Evolutionary conservation across 75 land plant species (phyloP).

Genomic region (Pinus albicaulis): DNA sequence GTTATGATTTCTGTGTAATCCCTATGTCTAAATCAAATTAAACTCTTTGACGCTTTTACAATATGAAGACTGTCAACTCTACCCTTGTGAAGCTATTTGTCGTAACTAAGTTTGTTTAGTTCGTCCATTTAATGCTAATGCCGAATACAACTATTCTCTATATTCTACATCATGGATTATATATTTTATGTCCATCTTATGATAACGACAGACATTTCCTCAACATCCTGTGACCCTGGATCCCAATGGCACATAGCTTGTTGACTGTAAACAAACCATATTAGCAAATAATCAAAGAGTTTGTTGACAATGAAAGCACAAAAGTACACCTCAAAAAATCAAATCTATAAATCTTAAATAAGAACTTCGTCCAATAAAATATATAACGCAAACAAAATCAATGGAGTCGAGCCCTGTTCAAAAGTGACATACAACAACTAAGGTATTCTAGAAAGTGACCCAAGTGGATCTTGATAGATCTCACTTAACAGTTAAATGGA

Average conservation of each 20-base stretch:
- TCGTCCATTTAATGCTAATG: background rate
- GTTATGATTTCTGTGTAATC: background rate
- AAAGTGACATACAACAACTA: background rate
- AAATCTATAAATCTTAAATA: background rate
- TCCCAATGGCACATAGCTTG: background rate
- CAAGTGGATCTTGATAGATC: background rate
- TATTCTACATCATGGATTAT: too few relatives aligned
- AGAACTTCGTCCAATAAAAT: background rate
- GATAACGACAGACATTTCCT: background rate
- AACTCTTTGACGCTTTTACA: background rate
- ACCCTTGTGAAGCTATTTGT: background rate
- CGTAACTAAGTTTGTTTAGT: background rate
- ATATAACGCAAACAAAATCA: background rate
- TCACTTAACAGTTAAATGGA: background rate
- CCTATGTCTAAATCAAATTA: background rate
- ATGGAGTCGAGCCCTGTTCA: too few relatives aligned
- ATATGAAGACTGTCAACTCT: background rate
- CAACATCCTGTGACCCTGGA: background rate
- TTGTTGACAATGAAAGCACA: background rate
- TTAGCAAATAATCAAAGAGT: background rate
- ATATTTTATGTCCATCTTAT: background rate
- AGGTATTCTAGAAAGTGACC: background rate
- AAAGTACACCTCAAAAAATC: background rate
- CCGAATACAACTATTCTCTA: too few relatives aligned
- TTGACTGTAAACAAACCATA: background rate